A percentile compares a stretch with the other conserved stretches of the same genome.
Conservation (phyloP, 2,329 filamentous ascomycete genomes). For the Neofusicoccum parvum region DNA sequence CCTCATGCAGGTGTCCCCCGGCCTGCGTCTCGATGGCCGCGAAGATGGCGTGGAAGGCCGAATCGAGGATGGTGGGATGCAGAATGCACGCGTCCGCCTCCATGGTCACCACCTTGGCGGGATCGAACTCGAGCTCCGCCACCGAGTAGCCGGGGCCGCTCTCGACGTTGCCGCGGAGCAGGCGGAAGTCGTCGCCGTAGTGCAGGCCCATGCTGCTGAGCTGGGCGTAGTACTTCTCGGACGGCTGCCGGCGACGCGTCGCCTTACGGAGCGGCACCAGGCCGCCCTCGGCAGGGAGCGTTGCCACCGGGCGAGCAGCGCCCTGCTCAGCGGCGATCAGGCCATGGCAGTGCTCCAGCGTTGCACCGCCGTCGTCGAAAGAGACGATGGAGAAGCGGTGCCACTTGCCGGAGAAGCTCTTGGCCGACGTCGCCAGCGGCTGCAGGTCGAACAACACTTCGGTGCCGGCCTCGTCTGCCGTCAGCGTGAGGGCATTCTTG, state of each 20-base stretch:
- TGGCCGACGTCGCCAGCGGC: slow-evolving; percentile 7
- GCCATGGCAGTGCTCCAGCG: slow-evolving; percentile 11
- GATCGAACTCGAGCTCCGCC: too few relatives aligned
- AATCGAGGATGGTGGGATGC: too few relatives aligned
- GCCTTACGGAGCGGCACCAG: neutral
- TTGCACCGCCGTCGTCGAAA: neutral
- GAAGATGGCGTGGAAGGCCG: too few relatives aligned
- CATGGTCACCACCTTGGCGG: too few relatives aligned
- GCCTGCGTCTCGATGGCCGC: too few relatives aligned
- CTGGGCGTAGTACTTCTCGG: slow-evolving; percentile 1
- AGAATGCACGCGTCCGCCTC: too few relatives aligned
- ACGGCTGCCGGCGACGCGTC: neutral
- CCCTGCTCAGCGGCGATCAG: slow-evolving; percentile 2
- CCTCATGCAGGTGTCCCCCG: too few relatives aligned
- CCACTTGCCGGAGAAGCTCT: slow-evolving; percentile 9
- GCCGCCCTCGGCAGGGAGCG: neutral
- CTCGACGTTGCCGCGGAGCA: too few relatives aligned
- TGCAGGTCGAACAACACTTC: slow-evolving; percentile 8
- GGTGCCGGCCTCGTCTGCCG: neutral
- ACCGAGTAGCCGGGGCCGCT: too few relatives aligned
- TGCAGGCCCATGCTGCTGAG: slow-evolving; percentile 6
- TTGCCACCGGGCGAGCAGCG: neutral
- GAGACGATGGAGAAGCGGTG: slow-evolving; percentile 3
- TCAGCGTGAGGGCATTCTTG: neutral
- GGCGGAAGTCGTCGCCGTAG: neutral